Base-by-base conservation (phyloP, 2,329 filamentous ascomycete genomes). In the Botryosphaeria dothidea region DNA sequence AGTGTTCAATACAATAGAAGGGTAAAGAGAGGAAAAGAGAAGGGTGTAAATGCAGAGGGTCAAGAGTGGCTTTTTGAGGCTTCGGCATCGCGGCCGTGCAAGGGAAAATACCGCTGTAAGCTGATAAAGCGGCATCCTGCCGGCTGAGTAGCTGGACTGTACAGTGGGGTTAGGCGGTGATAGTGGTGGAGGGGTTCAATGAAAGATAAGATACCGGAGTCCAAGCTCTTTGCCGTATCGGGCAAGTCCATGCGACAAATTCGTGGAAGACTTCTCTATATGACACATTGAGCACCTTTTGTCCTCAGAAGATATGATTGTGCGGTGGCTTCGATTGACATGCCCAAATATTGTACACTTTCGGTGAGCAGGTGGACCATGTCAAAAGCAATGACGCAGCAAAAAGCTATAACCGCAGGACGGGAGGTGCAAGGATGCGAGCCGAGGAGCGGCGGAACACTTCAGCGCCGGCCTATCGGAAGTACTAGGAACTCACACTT, bases 111-210 rank as follows among this genome's bases (percentile, higher is more conserved):
- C 5, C n/a, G 54, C 38, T 29, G 38, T 13, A 13, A 15, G 21
- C 25, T 58, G 38, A 29, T 58, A 58, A 45, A 23, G 17, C 36
- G 23, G 8, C 3, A 9, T 27, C 3, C 17, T 3, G 38, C 54
- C 41, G 5, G 15, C 4, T 45, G 38, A 11, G 8, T 43, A 19
- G 23, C 36, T 8, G 21, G 17, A 19, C 5, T 9, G 36, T 19
- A 45, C 17, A 58, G 54, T 58, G 54, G 54, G 54, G 54, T 58
- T 21, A 31, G 36, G 51, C 51, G 8, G 25, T 58, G 54, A 58
- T 58, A 58, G 38, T 58, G 38, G 15, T 43, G 34, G 52, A 27
- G 52, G 21, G 51, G 21, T n/a, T 36, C 45, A 3, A 21, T 8
- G 19, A 17, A 9, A 38, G 54, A 58, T 58, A 58, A 58, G 23